Evolutionary conservation across 1,139 yeast species (phyloP).

Genomic region (Protomyces inundatus): DNA sequence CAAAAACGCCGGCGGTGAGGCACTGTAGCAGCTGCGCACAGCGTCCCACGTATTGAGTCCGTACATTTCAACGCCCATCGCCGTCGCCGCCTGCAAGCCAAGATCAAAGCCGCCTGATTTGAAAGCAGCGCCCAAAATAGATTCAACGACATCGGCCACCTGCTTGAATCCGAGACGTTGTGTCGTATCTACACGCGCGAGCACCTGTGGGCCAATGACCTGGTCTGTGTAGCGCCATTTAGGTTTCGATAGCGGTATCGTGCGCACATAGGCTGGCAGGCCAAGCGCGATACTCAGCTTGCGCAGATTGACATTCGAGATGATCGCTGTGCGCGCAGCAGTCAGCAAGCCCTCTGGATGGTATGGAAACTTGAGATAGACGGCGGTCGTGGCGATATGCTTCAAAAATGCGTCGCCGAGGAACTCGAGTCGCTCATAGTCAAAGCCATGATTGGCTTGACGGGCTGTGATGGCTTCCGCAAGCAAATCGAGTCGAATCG

Average conservation of each 20-base stretch:
- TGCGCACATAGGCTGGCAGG: constrained; percentile 5
- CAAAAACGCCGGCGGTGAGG: background rate
- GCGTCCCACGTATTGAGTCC: constrained; percentile 16
- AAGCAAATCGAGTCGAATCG: constrained; percentile 1
- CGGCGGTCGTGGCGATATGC: constrained; percentile 24
- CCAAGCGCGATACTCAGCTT: constrained; percentile 6
- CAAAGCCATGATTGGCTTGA: constrained; percentile 20
- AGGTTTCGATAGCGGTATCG: constrained; percentile 12
- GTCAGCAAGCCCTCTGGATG: constrained; percentile 27
- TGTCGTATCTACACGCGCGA: background rate
- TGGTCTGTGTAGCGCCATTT: constrained; percentile 9
- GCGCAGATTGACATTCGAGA: constrained; percentile 25
- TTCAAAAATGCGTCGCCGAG: constrained; percentile 29
- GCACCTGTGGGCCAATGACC: background rate
- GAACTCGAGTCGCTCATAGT: constrained; percentile 29
- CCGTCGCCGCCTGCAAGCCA: constrained; percentile 22
- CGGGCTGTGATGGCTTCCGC: constrained; percentile 26
- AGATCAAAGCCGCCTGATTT: constrained; percentile 23
- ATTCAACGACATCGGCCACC: constrained; percentile 28
- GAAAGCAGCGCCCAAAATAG: constrained; percentile 26
- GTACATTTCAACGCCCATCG: constrained; percentile 18
- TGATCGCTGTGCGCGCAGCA: constrained; percentile 22
- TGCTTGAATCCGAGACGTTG: constrained; percentile 24
- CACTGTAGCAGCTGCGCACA: background rate
- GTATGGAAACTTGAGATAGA: constrained; percentile 20